Base-by-base conservation (phyloP, 2,329 filamentous ascomycete genomes). In the Colletotrichum tabaci region DNA sequence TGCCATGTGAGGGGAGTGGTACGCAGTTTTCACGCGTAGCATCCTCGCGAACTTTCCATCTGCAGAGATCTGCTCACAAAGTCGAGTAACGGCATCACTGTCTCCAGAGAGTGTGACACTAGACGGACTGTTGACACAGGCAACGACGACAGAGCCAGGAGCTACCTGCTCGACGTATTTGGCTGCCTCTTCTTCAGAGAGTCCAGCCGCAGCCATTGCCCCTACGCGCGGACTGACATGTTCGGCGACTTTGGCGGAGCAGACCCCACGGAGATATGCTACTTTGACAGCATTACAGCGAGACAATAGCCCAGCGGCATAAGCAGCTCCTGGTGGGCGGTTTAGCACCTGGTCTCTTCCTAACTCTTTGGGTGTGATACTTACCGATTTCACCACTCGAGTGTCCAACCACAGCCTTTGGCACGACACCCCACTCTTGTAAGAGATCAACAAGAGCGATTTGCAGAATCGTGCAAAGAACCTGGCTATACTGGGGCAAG, bases 391-490 rank as follows among this genome's bases (percentile, higher is more conserved):
- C 63, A 16, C 67, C 63, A 40, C 64, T 71, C 1, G 63, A 71
- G 7, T 71, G 67, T 1, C 67, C 63, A 2, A 71, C 56, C 0
- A 62, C 56, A 12, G 44, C 64, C 23, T 49, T 56, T 15, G 67
- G 67, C 4, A 64, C 71, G n/a, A 88, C 77, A 0, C 79, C 80
- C 81, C 82, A 87, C 2, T 82, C 81, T 44, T 79, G 50, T 0
- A 89, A 75, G 1, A 88, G 77, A 9, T 84, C 79, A 0, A 83
- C 81, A 2, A 88, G 74, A 1, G 82, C 82, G 4, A 89, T 76
- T 73, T 89, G 87, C 1, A 89, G 73, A 0, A 85, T 83, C 0
- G 84, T 85, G 63, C 81, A 85, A 2, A 78, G 67, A 50, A 84
- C 83, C 70, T 86, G 84, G 35, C 80, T 83, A 62, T 60, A 66